A percentile compares a stretch with the other conserved stretches of the same genome.
phyloP scores from a whole-genome alignment of 2,329 filamentous ascomycete genomes.

The Zalaria obscura region DNA sequence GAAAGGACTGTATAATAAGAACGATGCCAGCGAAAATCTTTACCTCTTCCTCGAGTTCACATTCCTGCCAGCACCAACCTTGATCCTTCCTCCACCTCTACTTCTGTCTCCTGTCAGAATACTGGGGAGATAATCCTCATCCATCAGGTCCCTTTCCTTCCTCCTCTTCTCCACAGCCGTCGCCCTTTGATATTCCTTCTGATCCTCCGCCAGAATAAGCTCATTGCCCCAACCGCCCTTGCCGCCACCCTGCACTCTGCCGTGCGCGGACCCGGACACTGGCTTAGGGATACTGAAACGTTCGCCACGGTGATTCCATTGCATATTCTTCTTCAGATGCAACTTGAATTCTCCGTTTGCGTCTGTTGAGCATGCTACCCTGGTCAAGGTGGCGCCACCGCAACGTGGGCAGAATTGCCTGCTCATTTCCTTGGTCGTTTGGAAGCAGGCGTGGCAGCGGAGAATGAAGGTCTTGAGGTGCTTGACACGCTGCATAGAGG shows the following conservation, averaged over 20 bases:
- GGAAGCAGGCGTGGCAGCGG: conserved; percentile 88
- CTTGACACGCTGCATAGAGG: conserved; percentile 64
- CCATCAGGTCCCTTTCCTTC: conserved; percentile 76
- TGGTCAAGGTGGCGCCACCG: conserved; percentile 72
- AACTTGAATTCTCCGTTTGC: conserved; percentile 66
- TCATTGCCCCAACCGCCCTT: conserved; percentile 76
- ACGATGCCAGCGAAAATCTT: not conserved
- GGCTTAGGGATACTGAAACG: conserved; percentile 89
- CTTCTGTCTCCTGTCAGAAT: conserved; percentile 70
- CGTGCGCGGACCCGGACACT: conserved; percentile 64
- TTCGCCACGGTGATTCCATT: conserved; percentile 90
- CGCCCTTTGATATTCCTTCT: conserved; percentile 74
- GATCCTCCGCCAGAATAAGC: conserved; percentile 81
- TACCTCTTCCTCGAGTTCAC: conserved; percentile 64
- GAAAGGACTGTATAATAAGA: too few relatives aligned
- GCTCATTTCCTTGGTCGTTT: conserved; percentile 65
- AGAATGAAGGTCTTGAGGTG: conserved; percentile 80
- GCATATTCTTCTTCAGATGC: conserved; percentile 86
- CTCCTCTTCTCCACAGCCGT: conserved; percentile 46
- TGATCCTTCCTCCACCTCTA: conserved; percentile 51
- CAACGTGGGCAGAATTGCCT: conserved; percentile 90
- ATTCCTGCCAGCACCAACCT: conserved; percentile 72
- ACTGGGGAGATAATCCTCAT: conserved; percentile 78
- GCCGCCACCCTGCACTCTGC: conserved; percentile 59
- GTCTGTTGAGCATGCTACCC: conserved; percentile 76